phyloP scores from a whole-genome alignment of 352 stramenopile genomes.

The Phytophthora pisi region DNA sequence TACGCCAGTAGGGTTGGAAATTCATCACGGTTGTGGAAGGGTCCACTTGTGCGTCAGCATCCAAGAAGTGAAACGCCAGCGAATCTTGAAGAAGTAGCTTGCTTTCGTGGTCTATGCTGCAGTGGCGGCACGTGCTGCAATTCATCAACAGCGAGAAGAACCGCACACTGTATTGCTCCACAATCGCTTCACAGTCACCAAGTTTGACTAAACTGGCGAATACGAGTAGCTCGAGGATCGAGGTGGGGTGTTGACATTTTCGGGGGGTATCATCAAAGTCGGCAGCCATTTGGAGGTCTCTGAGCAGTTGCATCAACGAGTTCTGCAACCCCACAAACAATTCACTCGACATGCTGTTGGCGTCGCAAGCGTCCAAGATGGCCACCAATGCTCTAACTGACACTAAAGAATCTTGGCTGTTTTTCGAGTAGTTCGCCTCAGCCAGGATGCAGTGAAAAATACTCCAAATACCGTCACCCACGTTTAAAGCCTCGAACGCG shows the following conservation, averaged over 20 bases:
- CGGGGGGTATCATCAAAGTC: not conserved
- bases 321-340: conserved; percentile 1
- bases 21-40: not conserved
- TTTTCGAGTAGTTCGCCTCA: not conserved
- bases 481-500: not conserved
- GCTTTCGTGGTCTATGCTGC: not conserved
- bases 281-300: not conserved
- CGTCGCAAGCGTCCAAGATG: conserved; percentile 2
- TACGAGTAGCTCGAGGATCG: conserved; percentile 8
- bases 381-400: conserved; percentile 1
- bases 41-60: not conserved
- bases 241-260: not conserved
- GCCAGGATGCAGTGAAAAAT: not conserved
- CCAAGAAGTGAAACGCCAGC: not conserved
- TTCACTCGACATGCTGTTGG: not conserved
- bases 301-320: not conserved
- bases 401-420: not conserved
- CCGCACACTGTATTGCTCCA: not conserved
- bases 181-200: not conserved
- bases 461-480: not conserved
- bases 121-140: not conserved
- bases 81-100: not conserved
- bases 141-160: conserved; percentile 22
- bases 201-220: conserved; percentile 11
- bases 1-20: conserved; percentile 19